These are phyloP conservation scores for Amaranthus cruentus DNA, from an alignment of 148 eudicot species.

Conservation along the genomic window DNA sequence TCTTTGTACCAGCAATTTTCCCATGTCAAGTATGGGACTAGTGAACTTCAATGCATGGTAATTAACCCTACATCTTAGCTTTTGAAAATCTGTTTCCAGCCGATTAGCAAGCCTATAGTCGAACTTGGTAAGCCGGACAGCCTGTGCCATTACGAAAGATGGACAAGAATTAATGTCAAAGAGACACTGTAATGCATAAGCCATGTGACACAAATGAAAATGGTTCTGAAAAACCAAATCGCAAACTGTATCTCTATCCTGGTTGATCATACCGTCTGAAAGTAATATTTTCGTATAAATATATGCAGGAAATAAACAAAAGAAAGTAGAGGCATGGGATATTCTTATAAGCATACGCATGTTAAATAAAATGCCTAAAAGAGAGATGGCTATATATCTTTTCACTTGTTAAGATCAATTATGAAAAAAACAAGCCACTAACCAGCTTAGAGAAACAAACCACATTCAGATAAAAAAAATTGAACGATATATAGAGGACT, in stretches of 20 bases:
- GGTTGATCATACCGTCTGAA: not conserved
- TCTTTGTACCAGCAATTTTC: constrained; percentile 56
- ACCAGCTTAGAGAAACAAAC: not conserved
- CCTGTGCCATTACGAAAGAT: constrained; percentile 49
- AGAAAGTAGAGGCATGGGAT: not conserved
- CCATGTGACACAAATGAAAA: constrained; percentile 5
- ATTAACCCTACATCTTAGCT: constrained; percentile 93
- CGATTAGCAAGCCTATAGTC: constrained; percentile 95
- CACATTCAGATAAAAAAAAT: not conserved
- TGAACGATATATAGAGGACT: constrained; percentile 31
- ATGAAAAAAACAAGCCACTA: not conserved
- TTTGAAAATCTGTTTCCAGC: constrained; percentile 75
- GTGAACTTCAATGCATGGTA: constrained; percentile 89
- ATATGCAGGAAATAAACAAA: not conserved
- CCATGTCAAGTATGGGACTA: constrained; percentile 67
- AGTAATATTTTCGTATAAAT: not conserved
- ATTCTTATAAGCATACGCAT: not conserved
- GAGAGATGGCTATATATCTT: not conserved
- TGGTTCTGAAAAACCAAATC: constrained; percentile 1
- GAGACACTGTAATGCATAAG: not conserved
- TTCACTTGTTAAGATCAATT: not conserved
- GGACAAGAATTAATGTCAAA: constrained; percentile 17
- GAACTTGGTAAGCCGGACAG: constrained; percentile 87
- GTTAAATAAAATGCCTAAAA: not conserved
- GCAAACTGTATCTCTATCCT: not conserved